These are phyloP conservation scores for Yamadazyma laniorum DNA, from an alignment of 805 yeast species.

Conservation along the genomic window DNA sequence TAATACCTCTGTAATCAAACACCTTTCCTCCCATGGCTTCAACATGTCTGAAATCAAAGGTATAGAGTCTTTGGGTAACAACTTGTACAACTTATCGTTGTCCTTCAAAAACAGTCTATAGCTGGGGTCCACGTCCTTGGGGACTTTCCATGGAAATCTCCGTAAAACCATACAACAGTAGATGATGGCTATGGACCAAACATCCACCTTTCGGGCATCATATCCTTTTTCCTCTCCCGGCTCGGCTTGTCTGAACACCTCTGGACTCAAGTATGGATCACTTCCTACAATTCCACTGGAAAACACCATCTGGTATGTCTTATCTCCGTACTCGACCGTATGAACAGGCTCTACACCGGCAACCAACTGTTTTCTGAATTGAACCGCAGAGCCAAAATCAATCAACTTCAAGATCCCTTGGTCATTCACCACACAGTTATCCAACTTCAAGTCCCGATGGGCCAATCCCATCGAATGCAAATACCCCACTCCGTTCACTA, in stretches of 20 bases:
- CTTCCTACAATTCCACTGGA: slow-evolving; percentile 92
- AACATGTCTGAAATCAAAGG: slow-evolving; percentile 65
- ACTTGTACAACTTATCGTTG: slow-evolving; percentile 56
- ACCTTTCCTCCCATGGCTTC: slow-evolving; percentile 55
- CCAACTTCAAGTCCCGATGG: slow-evolving; percentile 89
- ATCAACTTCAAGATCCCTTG: slow-evolving; percentile 80
- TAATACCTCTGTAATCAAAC: slow-evolving; percentile 54
- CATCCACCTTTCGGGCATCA: slow-evolving; percentile 85
- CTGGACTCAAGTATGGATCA: slow-evolving; percentile 95
- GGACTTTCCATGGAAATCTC: slow-evolving; percentile 94
- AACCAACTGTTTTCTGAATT: slow-evolving; percentile 58
- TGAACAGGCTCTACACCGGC: slow-evolving; percentile 11
- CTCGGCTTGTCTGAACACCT: slow-evolving; percentile 53
- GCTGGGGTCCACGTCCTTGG: slow-evolving; percentile 72
- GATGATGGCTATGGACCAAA: slow-evolving; percentile 92
- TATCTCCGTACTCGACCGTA: slow-evolving; percentile 28
- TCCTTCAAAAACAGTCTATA: slow-evolving; percentile 57
- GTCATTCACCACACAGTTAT: slow-evolving; percentile 81
- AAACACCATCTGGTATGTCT: slow-evolving; percentile 48
- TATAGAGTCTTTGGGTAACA: slow-evolving; percentile 69
- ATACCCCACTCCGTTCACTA: slow-evolving; percentile 70
- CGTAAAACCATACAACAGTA: slow-evolving; percentile 86
- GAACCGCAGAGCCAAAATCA: slow-evolving; percentile 92
- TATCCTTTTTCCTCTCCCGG: slow-evolving; percentile 38
- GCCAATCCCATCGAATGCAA: slow-evolving; percentile 83